Evolutionary conservation across 305 asterid genomes (phyloP).

Genomic region (Solanum hybrid): DNA sequence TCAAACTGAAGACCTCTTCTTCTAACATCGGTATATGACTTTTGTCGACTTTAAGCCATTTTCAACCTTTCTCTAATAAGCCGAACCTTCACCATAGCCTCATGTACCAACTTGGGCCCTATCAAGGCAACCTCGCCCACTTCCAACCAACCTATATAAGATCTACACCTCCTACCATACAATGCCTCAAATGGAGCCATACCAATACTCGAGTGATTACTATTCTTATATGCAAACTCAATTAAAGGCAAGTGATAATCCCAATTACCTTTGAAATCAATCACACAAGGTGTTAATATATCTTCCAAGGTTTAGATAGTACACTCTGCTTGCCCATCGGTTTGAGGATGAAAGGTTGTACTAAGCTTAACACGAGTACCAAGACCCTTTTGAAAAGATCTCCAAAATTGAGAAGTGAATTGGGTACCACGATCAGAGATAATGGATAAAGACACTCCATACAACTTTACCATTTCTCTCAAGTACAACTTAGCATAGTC

Average conservation of each 20-base stretch:
- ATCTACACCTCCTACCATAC: not conserved
- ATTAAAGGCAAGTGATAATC: not conserved
- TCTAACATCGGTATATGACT: not conserved
- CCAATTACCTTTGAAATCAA: not conserved
- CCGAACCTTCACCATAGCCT: not conserved
- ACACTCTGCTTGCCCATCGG: not conserved
- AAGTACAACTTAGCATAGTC: not conserved
- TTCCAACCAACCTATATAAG: not conserved
- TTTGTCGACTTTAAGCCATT: not conserved
- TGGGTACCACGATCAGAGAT: not conserved
- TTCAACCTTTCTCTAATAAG: not conserved
- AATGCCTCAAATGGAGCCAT: not conserved
- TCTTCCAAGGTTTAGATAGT: not conserved
- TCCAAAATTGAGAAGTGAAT: not conserved
- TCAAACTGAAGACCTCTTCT: not conserved
- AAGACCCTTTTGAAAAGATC: not conserved
- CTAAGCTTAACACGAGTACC: not conserved
- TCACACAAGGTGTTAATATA: not conserved
- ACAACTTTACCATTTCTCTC: not conserved
- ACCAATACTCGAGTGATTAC: not conserved
- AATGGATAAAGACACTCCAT: not conserved
- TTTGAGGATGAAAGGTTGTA: not conserved
- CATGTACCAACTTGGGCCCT: not conserved
- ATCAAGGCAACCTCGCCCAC: not conserved
- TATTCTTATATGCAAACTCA: not conserved